Evolutionary conservation across 192 early-diverging fungal genomes (phyloP).

Genomic region (Podila epigama): DNA sequence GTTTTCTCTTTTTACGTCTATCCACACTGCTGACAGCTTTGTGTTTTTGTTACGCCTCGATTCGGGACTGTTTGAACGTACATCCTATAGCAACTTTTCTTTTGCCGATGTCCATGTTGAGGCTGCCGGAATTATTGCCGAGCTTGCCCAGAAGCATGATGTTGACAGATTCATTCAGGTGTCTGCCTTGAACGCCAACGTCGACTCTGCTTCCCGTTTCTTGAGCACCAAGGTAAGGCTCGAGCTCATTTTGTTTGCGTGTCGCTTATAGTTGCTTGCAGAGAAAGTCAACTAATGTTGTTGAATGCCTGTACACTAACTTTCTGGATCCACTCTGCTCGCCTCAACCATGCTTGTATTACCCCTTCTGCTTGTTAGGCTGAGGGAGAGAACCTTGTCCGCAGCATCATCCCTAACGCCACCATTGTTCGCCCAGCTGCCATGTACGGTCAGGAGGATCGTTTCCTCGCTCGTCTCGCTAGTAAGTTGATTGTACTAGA

Average conservation of each 20-base stretch:
- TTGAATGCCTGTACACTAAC: no score
- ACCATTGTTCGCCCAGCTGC: slow-evolving; percentile 92
- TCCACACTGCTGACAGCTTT: no score
- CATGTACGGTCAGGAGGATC: slow-evolving; percentile 93
- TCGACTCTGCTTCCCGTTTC: slow-evolving; percentile 78
- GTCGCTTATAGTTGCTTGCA: neutral
- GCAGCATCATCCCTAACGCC: slow-evolving; percentile 88
- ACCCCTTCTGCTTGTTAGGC: slow-evolving; percentile 57
- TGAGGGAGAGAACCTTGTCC: slow-evolving; percentile 88
- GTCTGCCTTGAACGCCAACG: slow-evolving; percentile 82
- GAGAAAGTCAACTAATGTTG: neutral
- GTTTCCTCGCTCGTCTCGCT: slow-evolving; percentile 91
- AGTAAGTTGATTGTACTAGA: slow-evolving; percentile 50
- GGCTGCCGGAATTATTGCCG: slow-evolving; percentile 81
- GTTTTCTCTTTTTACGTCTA: neutral
- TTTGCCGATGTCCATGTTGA: slow-evolving; percentile 88
- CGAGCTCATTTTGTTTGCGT: neutral
- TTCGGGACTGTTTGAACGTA: no score
- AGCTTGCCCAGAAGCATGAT: slow-evolving; percentile 78
- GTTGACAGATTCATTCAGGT: slow-evolving; percentile 90
- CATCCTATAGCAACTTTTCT: slow-evolving; percentile 83
- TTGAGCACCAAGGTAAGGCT: slow-evolving; percentile 81
- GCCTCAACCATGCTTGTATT: no score
- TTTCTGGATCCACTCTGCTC: no score
- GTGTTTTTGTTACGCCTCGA: no score